Conservation (phyloP, 2,329 filamentous ascomycete genomes). For the Diplodia sapinea region DNA sequence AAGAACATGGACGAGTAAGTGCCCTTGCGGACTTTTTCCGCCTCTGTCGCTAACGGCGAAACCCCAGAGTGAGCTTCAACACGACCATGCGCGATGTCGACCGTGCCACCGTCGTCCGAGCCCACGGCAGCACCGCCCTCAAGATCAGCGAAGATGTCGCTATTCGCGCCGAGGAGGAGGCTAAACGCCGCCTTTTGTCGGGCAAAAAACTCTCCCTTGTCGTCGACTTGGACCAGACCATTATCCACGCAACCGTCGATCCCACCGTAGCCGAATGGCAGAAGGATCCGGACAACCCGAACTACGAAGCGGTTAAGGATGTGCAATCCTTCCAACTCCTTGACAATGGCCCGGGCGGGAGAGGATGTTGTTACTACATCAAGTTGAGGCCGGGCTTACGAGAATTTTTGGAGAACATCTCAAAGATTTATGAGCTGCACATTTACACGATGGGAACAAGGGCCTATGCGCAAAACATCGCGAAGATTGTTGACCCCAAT, state of each 20-base stretch:
- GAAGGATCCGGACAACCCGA: constrained; percentile 83
- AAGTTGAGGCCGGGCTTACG: constrained; percentile 89
- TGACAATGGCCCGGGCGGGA: constrained; percentile 72
- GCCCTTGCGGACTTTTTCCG: constrained; percentile 3
- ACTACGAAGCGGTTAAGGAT: constrained; percentile 87
- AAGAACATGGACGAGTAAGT: constrained; percentile 88
- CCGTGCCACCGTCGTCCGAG: constrained; percentile 92
- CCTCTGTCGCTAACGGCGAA: background rate
- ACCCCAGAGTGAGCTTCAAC: constrained; percentile 72
- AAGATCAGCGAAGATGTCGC: constrained; percentile 86
- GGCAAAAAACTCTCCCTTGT: constrained; percentile 88
- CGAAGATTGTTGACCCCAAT: constrained; percentile 89
- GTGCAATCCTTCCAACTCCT: constrained; percentile 86
- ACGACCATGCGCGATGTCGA: constrained; percentile 78
- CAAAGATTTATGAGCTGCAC: constrained; percentile 88
- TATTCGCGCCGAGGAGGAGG: constrained; percentile 79
- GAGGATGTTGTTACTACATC: constrained; percentile 95
- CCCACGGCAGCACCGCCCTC: constrained; percentile 86
- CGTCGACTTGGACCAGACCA: constrained; percentile 96
- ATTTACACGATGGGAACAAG: constrained; percentile 99
- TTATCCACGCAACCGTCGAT: constrained; percentile 97
- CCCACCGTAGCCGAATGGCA: constrained; percentile 97
- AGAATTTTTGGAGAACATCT: constrained; percentile 78
- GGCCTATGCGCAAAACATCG: constrained; percentile 92
- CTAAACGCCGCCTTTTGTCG: constrained; percentile 80